Conservation (phyloP, 2,329 filamentous ascomycete species). For the Macrophomina tecta region DNA sequence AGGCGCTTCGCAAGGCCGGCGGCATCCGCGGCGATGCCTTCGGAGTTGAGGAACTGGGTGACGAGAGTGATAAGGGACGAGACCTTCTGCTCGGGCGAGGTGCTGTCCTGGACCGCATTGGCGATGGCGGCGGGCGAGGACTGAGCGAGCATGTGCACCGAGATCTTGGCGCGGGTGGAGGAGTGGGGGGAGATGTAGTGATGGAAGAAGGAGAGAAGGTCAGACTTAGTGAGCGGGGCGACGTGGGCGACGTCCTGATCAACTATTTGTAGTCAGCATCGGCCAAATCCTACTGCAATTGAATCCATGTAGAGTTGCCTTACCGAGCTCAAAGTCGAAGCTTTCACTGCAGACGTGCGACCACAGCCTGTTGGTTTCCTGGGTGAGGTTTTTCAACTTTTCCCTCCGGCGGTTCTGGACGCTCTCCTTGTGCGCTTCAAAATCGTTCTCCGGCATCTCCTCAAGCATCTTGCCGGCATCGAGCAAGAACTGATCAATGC, state of each 20-base stretch:
- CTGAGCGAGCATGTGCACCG: conserved; percentile 83
- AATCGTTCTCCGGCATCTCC: conserved; percentile 81
- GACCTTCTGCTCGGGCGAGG: conserved; percentile 50
- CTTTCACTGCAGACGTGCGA: conserved; percentile 82
- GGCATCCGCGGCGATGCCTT: conserved; percentile 52
- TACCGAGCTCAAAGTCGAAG: conserved; percentile 88
- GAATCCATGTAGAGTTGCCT: conserved; percentile 39
- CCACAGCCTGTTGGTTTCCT: conserved; percentile 86
- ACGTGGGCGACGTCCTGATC: conserved; percentile 79
- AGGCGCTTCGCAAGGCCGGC: conserved; percentile 53
- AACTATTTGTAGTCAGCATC: conserved; percentile 51
- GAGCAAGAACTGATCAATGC: conserved; percentile 84
- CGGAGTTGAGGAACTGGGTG: conserved; percentile 53
- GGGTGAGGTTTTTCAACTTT: conserved; percentile 88
- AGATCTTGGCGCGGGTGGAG: conserved; percentile 75
- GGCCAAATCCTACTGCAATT: no score
- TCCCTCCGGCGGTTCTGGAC: conserved; percentile 86
- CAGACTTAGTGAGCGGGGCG: conserved; percentile 74
- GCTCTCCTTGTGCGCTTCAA: conserved; percentile 89
- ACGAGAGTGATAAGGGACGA: conserved; percentile 44
- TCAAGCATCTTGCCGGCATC: conserved; percentile 70
- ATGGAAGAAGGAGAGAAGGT: conserved; percentile 80
- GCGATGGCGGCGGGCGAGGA: conserved; percentile 49
- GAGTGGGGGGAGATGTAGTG: conserved; percentile 78
- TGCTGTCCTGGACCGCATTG: conserved; percentile 34